phyloP scores from a whole-genome alignment of 306 rosid genomes.

The Prosopis cineraria region DNA sequence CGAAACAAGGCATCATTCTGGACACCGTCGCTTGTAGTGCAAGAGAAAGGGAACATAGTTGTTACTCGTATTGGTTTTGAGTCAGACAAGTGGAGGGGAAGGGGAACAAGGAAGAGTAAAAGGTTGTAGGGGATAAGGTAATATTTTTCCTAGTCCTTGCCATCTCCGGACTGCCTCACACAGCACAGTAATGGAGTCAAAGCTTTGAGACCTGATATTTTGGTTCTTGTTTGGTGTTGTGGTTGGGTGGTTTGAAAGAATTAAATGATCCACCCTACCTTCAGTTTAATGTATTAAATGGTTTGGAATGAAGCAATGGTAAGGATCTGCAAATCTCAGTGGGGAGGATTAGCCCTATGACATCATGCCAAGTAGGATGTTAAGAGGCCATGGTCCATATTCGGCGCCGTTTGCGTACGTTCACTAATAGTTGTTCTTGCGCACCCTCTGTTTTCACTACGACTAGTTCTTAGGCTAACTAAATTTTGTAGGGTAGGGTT shows the following conservation, averaged over 20 bases:
- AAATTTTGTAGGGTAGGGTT: conserved; percentile 1
- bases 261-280: background rate
- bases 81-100: background rate
- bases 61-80: background rate
- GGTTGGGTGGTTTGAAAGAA: conserved; percentile 13
- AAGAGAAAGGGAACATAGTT: conserved; percentile 2
- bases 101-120: background rate
- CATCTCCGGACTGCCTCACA: conserved; percentile 2
- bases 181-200: background rate
- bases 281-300: background rate
- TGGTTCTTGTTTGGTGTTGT: background rate
- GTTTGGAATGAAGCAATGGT: background rate
- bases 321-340: conserved; percentile 9
- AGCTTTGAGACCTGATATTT: background rate
- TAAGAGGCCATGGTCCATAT: conserved; percentile 17
- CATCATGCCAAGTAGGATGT: background rate
- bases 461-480: background rate
- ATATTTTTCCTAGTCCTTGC: conserved; percentile 2
- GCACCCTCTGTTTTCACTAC: background rate
- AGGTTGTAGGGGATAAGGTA: background rate
- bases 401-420: conserved; percentile 40
- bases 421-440: conserved; percentile 16
- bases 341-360: background rate
- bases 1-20: background rate
- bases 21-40: background rate